Base-by-base conservation (phyloP, 169 alveolate genomes). In the Perkinsus marinus region DNA sequence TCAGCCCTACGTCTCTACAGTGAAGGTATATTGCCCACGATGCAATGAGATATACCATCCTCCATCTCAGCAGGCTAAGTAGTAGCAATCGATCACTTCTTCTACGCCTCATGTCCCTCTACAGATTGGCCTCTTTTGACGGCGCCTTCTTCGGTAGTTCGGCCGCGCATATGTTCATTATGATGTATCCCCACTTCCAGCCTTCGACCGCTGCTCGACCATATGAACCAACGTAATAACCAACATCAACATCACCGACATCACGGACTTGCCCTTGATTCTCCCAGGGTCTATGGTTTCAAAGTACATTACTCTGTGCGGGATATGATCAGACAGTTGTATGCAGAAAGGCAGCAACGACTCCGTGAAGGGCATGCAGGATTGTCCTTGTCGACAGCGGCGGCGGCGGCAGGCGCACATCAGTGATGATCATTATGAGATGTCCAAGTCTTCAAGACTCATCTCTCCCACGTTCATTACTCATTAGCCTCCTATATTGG, bases 81-180 rank as follows among this genome's bases (percentile, higher is more conserved):
- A 16, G 22, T 2, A 16, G 46, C 19, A 3, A 41, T 41, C 46
- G 3, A 41, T 41, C 46, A 41, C 3, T 41, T 6, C 46, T 6
- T 10, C 46, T 41, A 6, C 46, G 19, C 46, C 19, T 6, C 10
- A 6, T 10, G 30, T 57, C 22, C 26, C 34, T 26, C 26, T 0
- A 13, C 34, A 57, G 79, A 19, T 26, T 57, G 46, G 90, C 92
- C 19, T 91, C 89, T 39, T 39, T 95, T 5, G 97, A 95, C 91
- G 96, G 96, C 39, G 97, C 97, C 39, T 95, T 92, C 90, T 95
- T 95, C 43, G 97, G 97, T n/a, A 93, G 95, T 0, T 47, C 94
- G 37, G 93, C 95, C 47, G 95, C 96, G 6, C 94, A 93, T 38
- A 68, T 93, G 36, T 92, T 94, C 39, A 89, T 93, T 13, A 89